phyloP scores from a whole-genome alignment of 2,329 filamentous ascomycete species.

The Aureobasidium sp. region DNA sequence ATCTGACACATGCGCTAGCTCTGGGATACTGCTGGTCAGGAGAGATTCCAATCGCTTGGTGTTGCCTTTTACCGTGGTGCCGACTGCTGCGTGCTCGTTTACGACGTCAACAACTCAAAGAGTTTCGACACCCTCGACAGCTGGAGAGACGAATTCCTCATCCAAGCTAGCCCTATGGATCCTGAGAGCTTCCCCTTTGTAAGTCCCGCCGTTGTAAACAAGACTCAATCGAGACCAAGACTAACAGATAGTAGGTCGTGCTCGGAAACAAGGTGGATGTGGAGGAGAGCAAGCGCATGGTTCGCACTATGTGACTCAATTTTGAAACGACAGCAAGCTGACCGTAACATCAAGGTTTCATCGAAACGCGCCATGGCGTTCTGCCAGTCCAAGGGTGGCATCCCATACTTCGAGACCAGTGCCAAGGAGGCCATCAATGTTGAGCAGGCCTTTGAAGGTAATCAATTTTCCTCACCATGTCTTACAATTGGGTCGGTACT shows the following conservation, averaged over 20 bases:
- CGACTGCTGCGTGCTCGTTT: constrained; percentile 96
- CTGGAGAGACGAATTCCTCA: constrained; percentile 97
- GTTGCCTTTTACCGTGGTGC: constrained; percentile 97
- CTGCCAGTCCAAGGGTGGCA: constrained; percentile 93
- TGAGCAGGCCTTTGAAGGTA: constrained; percentile 71
- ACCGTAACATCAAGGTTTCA: constrained; percentile 58
- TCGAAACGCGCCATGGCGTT: constrained; percentile 95
- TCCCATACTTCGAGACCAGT: constrained; percentile 98
- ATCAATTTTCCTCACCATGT: neutral
- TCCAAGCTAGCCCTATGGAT: constrained; percentile 92
- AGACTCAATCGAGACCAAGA: neutral
- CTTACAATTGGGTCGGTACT: neutral
- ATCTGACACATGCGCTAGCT: constrained; percentile 50
- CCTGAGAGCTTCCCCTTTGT: constrained; percentile 98
- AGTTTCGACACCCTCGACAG: constrained; percentile 97
- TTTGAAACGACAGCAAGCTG: constrained; percentile 20
- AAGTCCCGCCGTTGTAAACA: constrained; percentile 34
- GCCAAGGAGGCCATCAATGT: constrained; percentile 99
- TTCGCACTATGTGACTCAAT: constrained; percentile 34
- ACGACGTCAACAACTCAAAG: constrained; percentile 98
- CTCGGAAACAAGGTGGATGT: constrained; percentile 99
- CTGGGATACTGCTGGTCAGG: constrained; percentile 96
- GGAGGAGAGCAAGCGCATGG: constrained; percentile 93
- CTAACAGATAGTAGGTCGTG: constrained; percentile 57
- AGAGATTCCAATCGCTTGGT: constrained; percentile 93